phyloP scores from a whole-genome alignment of 495 filamentous ascomycete genomes.

The Xylaria telfairii region DNA sequence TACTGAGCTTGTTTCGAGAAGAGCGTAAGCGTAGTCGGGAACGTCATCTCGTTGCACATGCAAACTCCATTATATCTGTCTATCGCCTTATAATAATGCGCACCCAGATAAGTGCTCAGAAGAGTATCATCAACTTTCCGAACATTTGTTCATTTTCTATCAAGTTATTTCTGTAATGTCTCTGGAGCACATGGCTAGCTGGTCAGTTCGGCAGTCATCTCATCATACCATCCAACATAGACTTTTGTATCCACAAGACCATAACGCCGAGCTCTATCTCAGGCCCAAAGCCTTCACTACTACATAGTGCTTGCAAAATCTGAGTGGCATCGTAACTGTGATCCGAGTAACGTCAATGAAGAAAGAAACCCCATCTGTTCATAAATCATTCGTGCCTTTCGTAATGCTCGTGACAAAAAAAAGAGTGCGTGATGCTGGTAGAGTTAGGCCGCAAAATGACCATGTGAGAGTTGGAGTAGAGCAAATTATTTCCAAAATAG shows the following conservation, averaged over 20 bases:
- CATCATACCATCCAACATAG: conserved; percentile 34
- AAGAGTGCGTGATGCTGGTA: conserved; percentile 21
- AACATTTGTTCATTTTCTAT: conserved; percentile 26
- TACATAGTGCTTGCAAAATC: conserved; percentile 29
- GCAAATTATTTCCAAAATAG: conserved; percentile 33
- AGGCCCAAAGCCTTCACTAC: conserved; percentile 25
- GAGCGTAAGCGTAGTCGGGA: too few species aligned
- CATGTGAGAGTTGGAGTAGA: conserved; percentile 6
- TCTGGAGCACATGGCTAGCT: conserved; percentile 19
- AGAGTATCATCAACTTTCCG: neutral
- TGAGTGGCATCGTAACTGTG: conserved; percentile 17
- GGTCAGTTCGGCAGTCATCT: conserved; percentile 22
- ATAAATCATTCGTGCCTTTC: conserved; percentile 39
- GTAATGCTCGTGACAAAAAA: conserved; percentile 36
- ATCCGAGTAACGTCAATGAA: conserved; percentile 11
- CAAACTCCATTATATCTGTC: neutral
- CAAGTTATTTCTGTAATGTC: conserved; percentile 28
- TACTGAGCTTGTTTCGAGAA: neutral
- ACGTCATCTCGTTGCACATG: neutral
- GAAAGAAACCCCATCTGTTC: conserved; percentile 34
- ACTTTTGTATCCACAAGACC: conserved; percentile 34
- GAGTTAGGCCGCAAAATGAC: conserved; percentile 13
- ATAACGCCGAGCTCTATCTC: conserved; percentile 40
- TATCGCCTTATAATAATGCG: neutral
- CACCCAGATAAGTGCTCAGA: too few species aligned